These are phyloP conservation scores for Gossypioides kirkii DNA, from an alignment of 345 rosid genomes.

Conservation along the genomic window DNA sequence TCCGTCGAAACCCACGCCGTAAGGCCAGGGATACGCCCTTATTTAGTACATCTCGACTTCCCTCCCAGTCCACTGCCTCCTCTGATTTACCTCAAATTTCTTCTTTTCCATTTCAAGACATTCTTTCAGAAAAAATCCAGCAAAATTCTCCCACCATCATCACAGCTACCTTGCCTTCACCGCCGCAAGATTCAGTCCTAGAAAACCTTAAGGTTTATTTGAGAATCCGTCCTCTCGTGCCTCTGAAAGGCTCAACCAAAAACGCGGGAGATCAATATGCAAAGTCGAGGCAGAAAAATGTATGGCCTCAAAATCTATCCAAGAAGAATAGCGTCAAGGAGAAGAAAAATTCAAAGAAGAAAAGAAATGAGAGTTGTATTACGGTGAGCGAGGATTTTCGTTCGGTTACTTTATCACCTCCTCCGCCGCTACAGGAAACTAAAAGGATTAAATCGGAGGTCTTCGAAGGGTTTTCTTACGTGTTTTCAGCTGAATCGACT, in stretches of 20 bases:
- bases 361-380: conserved; percentile 37
- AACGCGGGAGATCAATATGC: conserved; percentile 7
- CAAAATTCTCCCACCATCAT: conserved; percentile 9
- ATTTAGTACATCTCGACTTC: conserved; percentile 18
- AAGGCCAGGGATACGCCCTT: conserved; percentile 62
- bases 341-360: conserved; percentile 29
- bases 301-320: conserved; percentile 55
- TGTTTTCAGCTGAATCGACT: conserved; percentile 55
- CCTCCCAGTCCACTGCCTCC: conserved; percentile 18
- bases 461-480: conserved; percentile 78
- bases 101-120: conserved; percentile 63
- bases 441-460: conserved; percentile 72
- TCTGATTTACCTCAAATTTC: conserved; percentile 30
- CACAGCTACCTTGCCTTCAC: background rate
- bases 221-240: conserved; percentile 46
- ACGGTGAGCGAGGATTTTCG: conserved; percentile 43
- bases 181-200: conserved; percentile 2
- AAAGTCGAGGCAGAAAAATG: conserved; percentile 41
- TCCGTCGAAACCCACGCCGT: conserved; percentile 75
- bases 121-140: conserved; percentile 35
- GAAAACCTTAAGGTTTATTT: conserved; percentile 67
- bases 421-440: conserved; percentile 47
- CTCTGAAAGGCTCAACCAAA: conserved; percentile 11
- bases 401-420: conserved; percentile 65
- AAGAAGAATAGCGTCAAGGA: conserved; percentile 33